Evolutionary conservation across 2,329 filamentous ascomycete genomes (phyloP), one percentile per base, ranked within the genome.

Genomic region (Huntiella bhutanensis): DNA sequence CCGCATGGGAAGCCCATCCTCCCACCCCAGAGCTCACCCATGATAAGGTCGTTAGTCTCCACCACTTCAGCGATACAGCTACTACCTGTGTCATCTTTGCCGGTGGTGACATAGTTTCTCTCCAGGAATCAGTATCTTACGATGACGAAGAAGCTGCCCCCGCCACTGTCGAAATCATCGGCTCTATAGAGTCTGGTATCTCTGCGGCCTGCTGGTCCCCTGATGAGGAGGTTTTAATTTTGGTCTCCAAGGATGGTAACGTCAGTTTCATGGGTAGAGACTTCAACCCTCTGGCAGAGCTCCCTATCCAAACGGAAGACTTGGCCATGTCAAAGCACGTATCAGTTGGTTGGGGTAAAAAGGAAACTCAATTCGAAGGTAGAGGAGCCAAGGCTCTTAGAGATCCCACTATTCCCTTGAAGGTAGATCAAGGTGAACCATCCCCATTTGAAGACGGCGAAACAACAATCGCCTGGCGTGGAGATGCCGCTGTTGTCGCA

Each of bases 321-420:
- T 71, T 93, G 52, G 81, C 81, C 54, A 75, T 77, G n/a, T 96
- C 82, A 19, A 91, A 80, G 59, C 87, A 95, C 65, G 91, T 95
- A 48, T 92, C 86, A 15, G 88, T 98, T 16, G 91, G 91, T 43
- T 98, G 91, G 91, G 91, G 91, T 50, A 96, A 96, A 66, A 85
- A 82, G 58, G 91, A 98, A 63, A 98, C 91, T 0, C 91, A 98
- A 60, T 98, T 98, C 60, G 83, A 95, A 57, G 91, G 91, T 43
- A 85, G 83, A 56, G 77, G 87, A 51, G 88, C 87, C 48, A 77
- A 76, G 63, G 86, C 86, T 15, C 67, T 96, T 52, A 75, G 84
- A 46, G 91, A 98, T 60, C 91, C 91, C 12, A 98, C 91, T 7
- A 83, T 98, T 53, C 91, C 91, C 0, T 87, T 96, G 59, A 83